Evolutionary conservation across 306 rosid species (phyloP).

Genomic region (Prunus padus): DNA sequence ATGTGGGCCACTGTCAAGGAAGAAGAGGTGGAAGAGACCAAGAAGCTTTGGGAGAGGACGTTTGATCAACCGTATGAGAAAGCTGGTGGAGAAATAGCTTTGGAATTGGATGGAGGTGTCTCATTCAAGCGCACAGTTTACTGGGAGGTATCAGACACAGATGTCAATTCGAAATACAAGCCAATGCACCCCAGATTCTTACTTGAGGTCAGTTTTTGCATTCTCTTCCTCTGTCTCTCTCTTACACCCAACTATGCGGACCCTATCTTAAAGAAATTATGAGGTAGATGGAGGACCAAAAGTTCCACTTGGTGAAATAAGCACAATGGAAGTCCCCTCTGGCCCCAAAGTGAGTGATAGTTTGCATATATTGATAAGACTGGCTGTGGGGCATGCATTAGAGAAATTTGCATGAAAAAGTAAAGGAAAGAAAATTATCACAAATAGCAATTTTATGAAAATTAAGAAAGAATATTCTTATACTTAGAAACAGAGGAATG

Average conservation of each 20-base stretch:
- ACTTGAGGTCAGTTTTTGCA: conserved; percentile 61
- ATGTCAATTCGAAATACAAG: conserved; percentile 74
- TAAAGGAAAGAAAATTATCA: not conserved
- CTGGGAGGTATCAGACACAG: conserved; percentile 66
- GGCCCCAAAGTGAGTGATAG: not conserved
- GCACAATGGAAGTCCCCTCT: not conserved
- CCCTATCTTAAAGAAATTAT: not conserved
- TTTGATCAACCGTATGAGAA: conserved; percentile 87
- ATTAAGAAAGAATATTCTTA: not conserved
- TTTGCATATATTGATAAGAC: not conserved
- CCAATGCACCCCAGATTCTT: conserved; percentile 72
- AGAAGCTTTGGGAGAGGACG: conserved; percentile 67
- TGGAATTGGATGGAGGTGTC: conserved; percentile 28
- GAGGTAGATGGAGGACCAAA: not conserved
- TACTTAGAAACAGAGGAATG: not conserved
- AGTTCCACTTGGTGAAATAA: not conserved
- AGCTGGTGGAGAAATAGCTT: conserved; percentile 71
- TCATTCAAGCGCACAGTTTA: conserved; percentile 40
- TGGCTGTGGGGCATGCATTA: not conserved
- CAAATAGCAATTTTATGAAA: not conserved
- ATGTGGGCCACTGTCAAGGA: conserved; percentile 46
- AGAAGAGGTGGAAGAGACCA: conserved; percentile 64
- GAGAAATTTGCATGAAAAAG: not conserved
- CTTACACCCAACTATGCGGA: not conserved
- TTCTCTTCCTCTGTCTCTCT: not conserved